These are phyloP conservation scores for Acrasis kona DNA, from an alignment of 78 protist species.

Conservation along the genomic window DNA sequence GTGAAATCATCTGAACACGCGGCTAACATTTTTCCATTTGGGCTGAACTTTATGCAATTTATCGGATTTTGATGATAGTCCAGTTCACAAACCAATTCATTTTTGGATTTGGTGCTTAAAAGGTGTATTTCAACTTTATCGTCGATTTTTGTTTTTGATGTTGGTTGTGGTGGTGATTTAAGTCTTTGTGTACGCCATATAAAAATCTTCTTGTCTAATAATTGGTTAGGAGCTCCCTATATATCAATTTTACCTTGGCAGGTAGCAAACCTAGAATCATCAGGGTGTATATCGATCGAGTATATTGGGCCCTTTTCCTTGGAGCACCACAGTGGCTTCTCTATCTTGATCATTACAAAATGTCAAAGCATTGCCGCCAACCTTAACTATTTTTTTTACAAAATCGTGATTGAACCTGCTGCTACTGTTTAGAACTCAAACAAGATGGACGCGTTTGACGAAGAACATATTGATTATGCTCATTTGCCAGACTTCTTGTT, in stretches of 20 bases:
- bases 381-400: no score
- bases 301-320: background rate
- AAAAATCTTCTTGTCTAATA: no score
- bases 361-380: no score
- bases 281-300: background rate
- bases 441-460: no score
- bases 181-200: no score
- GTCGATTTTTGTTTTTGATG: background rate
- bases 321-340: no score
- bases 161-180: no score
- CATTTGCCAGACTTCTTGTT: conserved; percentile 13
- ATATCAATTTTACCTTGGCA: background rate
- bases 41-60: background rate
- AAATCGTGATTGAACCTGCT: no score
- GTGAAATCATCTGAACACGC: background rate
- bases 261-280: background rate
- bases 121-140: background rate
- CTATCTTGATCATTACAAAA: no score
- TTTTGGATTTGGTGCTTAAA: background rate
- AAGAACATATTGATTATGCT: no score
- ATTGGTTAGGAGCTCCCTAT: background rate
- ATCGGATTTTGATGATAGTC: background rate
- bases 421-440: no score
- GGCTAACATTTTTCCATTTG: background rate
- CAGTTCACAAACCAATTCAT: background rate